Percentiles rank a stretch among this genome's conserved stretches.
Conservation (phyloP, 495 filamentous ascomycete species). For the Astrothelium macrocarpum region DNA sequence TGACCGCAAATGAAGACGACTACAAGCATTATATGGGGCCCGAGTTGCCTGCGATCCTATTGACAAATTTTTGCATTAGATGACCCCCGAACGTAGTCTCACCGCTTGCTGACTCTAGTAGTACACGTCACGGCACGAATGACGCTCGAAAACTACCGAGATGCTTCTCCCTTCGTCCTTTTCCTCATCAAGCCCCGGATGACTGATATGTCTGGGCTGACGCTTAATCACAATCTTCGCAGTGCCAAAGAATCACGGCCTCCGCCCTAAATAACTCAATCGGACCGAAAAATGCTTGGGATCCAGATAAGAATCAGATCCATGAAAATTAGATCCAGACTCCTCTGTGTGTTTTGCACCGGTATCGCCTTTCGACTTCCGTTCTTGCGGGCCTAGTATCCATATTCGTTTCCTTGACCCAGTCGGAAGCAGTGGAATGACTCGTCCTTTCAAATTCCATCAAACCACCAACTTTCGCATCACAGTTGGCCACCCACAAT, state of each 20-base stretch:
- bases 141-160: neutral
- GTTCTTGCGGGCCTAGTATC: neutral
- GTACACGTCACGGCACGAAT: neutral
- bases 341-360: neutral
- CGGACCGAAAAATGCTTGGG: neutral
- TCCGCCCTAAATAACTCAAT: neutral
- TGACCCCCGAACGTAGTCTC: neutral
- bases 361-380: neutral
- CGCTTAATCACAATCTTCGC: neutral
- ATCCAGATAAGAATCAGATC: neutral
- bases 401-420: neutral
- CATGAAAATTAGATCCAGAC: neutral
- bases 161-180: neutral
- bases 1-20: neutral
- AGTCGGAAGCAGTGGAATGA: neutral
- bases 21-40: neutral
- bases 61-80: too few relatives aligned
- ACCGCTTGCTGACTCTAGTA: neutral
- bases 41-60: neutral
- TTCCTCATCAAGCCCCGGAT: neutral
- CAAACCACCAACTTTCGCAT: conserved; percentile 67
- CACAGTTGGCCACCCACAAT: conserved; percentile 65
- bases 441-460: conserved; percentile 58
- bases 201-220: neutral
- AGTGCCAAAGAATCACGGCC: neutral